Base-by-base conservation (phyloP, 2,329 filamentous ascomycete species). In the Neonectria magnoliae region DNA sequence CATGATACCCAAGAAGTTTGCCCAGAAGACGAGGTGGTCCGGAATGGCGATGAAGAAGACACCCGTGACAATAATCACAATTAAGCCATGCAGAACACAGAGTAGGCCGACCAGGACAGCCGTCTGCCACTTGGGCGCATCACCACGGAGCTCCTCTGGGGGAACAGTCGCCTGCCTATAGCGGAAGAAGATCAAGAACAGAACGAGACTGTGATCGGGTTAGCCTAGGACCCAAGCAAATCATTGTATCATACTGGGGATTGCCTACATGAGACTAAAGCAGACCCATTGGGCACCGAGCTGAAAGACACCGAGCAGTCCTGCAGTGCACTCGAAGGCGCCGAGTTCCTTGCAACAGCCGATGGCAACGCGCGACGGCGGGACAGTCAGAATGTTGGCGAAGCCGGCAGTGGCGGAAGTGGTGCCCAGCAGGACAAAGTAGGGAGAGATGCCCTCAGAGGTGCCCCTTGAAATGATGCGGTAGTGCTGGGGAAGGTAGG, bases 151-250 rank as follows among this genome's bases (percentile, higher is more conserved):
- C 67, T 85, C 83, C 20, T 81, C 84, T n/a, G 81, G 84, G 47
- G 82, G 83, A 8, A 82, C 80, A 68, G 80, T 83, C 63, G 79
- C 84, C 64, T 80, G 83, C 72, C 85, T 85, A 73, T 90, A 90
- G 38, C 93, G 93, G 80, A 97, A 98, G 85, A 97, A 99, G 72
- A 97, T 88, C 62, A 98, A 88, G 81, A 97, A 99, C n/a, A 99
- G 87, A 20, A 97, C 84, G 57, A 98, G 89, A 70, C 95, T 98
- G 36, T 9, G 42, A 51, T 9, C 22, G 5, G 22, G 61, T 64
- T 63, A 63, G 54, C 54, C 41, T 8, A 13, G 14, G n/a, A 42
- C 54, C 14, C 8, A 10, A 45, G 27, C 29, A 44, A 31, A 27
- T 6, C 33, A 47, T 36, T 22, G 42, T 27, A 31, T 20, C 13